Evolutionary conservation across 2,329 filamentous ascomycete genomes (phyloP).

Genomic region (Aspergillus neoniger): DNA sequence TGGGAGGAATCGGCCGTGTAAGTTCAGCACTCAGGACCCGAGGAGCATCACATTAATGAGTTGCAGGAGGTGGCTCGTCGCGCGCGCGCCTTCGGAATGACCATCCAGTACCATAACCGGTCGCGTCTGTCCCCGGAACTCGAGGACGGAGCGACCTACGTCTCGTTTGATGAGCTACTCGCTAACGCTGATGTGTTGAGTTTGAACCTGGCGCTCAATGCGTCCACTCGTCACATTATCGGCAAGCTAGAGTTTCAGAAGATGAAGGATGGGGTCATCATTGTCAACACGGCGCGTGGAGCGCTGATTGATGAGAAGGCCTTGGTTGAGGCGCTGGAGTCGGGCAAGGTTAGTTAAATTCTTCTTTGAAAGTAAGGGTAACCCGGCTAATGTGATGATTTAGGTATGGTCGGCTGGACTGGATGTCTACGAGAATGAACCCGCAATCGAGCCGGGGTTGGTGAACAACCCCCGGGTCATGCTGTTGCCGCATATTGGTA

Average conservation of each 20-base stretch:
- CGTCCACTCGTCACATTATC: slow-evolving; percentile 50
- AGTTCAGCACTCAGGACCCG: slow-evolving; percentile 10
- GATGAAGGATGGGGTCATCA: slow-evolving; percentile 49
- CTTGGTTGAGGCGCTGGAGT: slow-evolving; percentile 47
- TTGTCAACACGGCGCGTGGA: slow-evolving; percentile 49
- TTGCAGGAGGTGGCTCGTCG: slow-evolving; percentile 49
- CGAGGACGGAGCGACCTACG: slow-evolving; percentile 46
- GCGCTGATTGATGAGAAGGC: slow-evolving; percentile 51
- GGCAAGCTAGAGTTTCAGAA: slow-evolving; percentile 47
- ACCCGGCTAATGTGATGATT: background rate
- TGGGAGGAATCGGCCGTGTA: slow-evolving; percentile 52
- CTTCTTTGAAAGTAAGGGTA: background rate
- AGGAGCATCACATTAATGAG: background rate
- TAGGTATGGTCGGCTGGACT: slow-evolving; percentile 47
- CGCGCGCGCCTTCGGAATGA: slow-evolving; percentile 50
- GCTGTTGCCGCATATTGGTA: slow-evolving; percentile 62
- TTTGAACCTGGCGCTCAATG: slow-evolving; percentile 48
- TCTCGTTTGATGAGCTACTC: slow-evolving; percentile 50
- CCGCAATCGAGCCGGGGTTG: slow-evolving; percentile 50
- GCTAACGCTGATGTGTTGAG: slow-evolving; percentile 50
- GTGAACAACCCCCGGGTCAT: slow-evolving; percentile 50
- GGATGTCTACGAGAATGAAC: slow-evolving; percentile 52
- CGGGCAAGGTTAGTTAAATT: slow-evolving; percentile 41
- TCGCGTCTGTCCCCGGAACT: slow-evolving; percentile 43
- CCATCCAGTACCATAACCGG: slow-evolving; percentile 51